Base-by-base conservation (phyloP, 2,329 filamentous ascomycete species). In the Paecilomyces formosus region DNA sequence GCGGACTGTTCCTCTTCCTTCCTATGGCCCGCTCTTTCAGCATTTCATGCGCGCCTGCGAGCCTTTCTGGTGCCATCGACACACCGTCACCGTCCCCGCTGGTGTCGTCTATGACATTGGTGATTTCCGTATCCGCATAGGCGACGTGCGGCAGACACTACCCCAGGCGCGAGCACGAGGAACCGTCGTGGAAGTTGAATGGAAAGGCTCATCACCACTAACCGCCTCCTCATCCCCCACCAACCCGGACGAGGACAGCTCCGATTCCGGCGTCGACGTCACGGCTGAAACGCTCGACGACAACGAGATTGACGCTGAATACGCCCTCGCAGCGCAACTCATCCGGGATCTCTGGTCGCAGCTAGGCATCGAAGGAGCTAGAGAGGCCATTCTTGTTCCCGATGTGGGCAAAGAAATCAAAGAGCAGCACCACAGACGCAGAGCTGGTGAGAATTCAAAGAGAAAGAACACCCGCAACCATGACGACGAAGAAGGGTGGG, bases 131-230 rank as follows among this genome's bases (percentile, higher is more conserved):
- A 68, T 78, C 12, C 69, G 76, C 1, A 56, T 78, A 9, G 76
- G 75, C 12, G 76, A 78, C 35, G 70, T 78, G 57, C 70, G 73
- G 3, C 76, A 77, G 63, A 74, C 70, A 33, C 67, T 68, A 39
- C 75, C 75, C 13, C 65, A 64, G 24, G 72, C 63, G 8, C 65
- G 74, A 18, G 61, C 71, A 9, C 72, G 74, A n/a, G 76, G 76
- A 0, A 74, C 74, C 2, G 68, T 78, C n/a, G 68, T 77, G n/a
- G 76, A 78, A 62, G 71, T 78, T 31, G 74, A 77, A 59, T 78
- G 74, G 70, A 64, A 66, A 26, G 75, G 74, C 0, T 73, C 74
- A 18, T 74, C 72, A 13, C 53, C 75, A 54, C 59, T 72, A 21
- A 60, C 67, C 9, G 64, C 67, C 15, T 60, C 71, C 13, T 49